Conservation (phyloP, 768 basidiomycete species). For the Arthromyces matolae region DNA sequence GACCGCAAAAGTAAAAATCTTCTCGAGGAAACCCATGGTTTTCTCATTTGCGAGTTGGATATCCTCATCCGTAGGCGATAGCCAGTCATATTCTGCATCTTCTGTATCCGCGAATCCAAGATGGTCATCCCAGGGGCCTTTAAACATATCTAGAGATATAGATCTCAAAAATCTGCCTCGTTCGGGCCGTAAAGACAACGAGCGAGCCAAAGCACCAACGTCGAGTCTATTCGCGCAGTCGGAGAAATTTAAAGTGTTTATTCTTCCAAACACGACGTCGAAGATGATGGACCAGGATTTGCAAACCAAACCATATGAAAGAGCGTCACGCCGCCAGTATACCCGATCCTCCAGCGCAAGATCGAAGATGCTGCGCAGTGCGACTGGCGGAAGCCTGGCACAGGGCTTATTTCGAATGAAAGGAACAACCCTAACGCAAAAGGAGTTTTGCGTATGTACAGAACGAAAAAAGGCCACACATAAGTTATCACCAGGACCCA, state of each 20-base stretch:
- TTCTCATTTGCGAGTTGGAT: neutral
- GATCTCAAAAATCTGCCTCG: neutral
- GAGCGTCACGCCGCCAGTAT: neutral
- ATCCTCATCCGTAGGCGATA: no score
- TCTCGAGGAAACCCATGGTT: no score
- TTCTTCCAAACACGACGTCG: neutral
- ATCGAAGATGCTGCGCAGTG: neutral
- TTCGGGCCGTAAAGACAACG: neutral
- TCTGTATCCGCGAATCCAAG: no score
- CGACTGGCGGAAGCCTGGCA: neutral
- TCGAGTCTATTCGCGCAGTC: neutral
- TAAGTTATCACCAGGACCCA: no score
- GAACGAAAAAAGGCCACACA: neutral
- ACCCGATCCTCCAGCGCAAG: neutral
- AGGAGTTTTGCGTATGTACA: constrained; percentile 1
- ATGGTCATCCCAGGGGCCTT: neutral
- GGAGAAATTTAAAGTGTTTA: neutral
- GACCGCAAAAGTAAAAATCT: no score
- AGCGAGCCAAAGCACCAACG: neutral
- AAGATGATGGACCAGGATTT: neutral
- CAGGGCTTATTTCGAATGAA: neutral
- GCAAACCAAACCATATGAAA: neutral
- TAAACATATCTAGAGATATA: neutral
- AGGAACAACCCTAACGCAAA: neutral
- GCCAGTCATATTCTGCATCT: neutral